Evolutionary conservation across 148 eudicot species (phyloP).

Genomic region (Cornus suecica): DNA sequence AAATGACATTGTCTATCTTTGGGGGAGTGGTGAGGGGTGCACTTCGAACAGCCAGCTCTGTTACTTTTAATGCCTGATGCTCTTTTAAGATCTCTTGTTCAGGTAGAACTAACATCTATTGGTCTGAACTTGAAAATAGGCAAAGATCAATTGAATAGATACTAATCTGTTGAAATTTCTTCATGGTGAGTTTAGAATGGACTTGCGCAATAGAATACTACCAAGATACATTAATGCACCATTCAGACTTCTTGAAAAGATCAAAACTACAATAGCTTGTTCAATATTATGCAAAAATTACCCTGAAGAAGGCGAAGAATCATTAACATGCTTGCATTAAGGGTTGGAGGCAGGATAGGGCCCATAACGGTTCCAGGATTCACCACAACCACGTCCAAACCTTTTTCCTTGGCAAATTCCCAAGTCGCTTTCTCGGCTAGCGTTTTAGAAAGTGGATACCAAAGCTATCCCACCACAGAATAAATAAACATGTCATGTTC

Average conservation of each 20-base stretch:
- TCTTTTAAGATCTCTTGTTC: not conserved
- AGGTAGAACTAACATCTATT: not conserved
- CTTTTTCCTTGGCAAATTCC: slow-evolving; percentile 74
- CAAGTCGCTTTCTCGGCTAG: slow-evolving; percentile 88
- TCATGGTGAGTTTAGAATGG: not conserved
- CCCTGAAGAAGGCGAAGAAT: slow-evolving; percentile 78
- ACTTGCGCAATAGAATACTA: not conserved
- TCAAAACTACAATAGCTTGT: not conserved
- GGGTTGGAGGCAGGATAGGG: slow-evolving; percentile 67
- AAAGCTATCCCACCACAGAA: slow-evolving; percentile 35
- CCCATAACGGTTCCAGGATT: slow-evolving; percentile 95
- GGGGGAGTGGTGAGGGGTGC: not conserved
- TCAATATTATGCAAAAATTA: slow-evolving; percentile 19
- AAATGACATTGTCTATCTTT: not conserved
- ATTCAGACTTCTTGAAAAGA: not conserved
- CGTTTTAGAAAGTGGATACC: slow-evolving; percentile 87
- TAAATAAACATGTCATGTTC: not conserved
- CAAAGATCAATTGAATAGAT: not conserved
- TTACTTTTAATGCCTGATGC: not conserved
- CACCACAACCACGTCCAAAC: slow-evolving; percentile 75
- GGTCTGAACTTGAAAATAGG: not conserved
- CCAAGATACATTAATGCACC: not conserved
- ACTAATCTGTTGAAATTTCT: not conserved
- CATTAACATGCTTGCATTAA: slow-evolving; percentile 86
- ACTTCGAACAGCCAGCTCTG: too few species aligned